Evolutionary conservation across 352 stramenopile species (phyloP), one percentile per base, ranked within the genome.

Genomic region (Thalassiosira tumida): DNA sequence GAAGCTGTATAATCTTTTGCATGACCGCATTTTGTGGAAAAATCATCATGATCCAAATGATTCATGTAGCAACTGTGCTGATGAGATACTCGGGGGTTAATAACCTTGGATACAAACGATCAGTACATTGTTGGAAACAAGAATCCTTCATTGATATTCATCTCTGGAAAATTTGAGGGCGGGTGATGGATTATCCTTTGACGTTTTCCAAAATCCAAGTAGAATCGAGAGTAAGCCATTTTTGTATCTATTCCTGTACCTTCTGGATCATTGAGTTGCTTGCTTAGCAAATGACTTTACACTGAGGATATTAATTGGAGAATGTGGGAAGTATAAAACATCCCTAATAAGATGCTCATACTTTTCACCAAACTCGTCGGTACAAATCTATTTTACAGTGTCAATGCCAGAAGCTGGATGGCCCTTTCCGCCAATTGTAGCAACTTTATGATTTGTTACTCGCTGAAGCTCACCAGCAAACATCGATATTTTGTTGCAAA

Each of bases 261-360:
- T 10, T 73, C 43, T 1, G 47, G 14, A 38, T 87, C 81, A 14
- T 81, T 41, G 2, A 81, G 35, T 62, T 87, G 69, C 5, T 62
- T 87, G 69, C 7, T 80, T 35, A 64, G 72, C 81, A 65, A 87
- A 87, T 24, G 2, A 7, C 10, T 41, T 88, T 1, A 88, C 62
- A 33, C 81, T 82, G n/a, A 88, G 31, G 29, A 88, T 88, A 50
- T 88, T 88, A 4, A 88, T 40, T 33, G 81, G 81, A 24, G 72
- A 88, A 10, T 62, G 0, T 15, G 81, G 81, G 37, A 88, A 88
- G 47, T 79, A 88, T 3, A 82, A 38, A 13, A 88, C 70, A 62
- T 81, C 38, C 24, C 74, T 3, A 21, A 88, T 21, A 1, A 54
- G 2, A 33, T 51, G 43, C 29, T 50, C 43, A 43, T 88, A 67